Percentiles rank a stretch among this genome's conserved stretches.
Conservation (phyloP, 352 stramenopile genomes). For the Pythium myriotylum region DNA sequence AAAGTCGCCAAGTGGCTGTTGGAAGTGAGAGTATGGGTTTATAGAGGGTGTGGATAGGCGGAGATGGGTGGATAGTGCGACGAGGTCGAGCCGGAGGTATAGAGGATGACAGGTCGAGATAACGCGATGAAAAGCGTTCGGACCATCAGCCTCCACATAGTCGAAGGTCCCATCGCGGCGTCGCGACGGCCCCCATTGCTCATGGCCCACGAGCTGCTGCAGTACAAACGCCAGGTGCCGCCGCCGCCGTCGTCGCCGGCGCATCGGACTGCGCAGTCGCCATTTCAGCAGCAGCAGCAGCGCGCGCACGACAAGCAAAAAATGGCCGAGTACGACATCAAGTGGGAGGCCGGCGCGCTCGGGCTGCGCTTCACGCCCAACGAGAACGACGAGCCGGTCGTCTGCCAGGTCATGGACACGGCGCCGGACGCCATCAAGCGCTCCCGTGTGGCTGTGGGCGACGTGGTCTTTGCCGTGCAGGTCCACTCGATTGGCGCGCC, state of each 20-base stretch:
- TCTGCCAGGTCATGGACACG: slow-evolving; percentile 65
- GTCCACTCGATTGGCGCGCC: slow-evolving; percentile 34
- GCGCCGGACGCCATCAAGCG: slow-evolving; percentile 50
- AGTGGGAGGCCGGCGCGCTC: slow-evolving; percentile 55
- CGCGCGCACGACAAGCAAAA: background rate
- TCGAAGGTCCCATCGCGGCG: too few relatives aligned
- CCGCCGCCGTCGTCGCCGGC: slow-evolving; percentile 3
- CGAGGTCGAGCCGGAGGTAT: background rate
- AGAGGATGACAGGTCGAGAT: background rate
- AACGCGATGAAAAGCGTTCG: background rate
- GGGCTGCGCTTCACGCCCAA: slow-evolving; percentile 79
- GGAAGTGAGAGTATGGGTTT: background rate
- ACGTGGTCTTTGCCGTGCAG: slow-evolving; percentile 65
- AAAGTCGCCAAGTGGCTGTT: background rate
- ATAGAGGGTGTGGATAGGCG: background rate
- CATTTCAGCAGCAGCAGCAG: slow-evolving; percentile 24
- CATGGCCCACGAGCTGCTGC: slow-evolving; percentile 18
- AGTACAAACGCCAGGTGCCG: slow-evolving; percentile 20
- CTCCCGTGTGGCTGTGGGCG: slow-evolving; percentile 55
- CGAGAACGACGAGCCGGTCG: slow-evolving; percentile 59
- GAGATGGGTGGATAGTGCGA: too few relatives aligned
- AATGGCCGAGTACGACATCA: slow-evolving; percentile 51
- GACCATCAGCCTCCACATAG: background rate
- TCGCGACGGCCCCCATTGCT: background rate
- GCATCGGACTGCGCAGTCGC: background rate